phyloP scores from a whole-genome alignment of 371 early-diverging fungal genomes.

The Apophysomyces elegans region DNA sequence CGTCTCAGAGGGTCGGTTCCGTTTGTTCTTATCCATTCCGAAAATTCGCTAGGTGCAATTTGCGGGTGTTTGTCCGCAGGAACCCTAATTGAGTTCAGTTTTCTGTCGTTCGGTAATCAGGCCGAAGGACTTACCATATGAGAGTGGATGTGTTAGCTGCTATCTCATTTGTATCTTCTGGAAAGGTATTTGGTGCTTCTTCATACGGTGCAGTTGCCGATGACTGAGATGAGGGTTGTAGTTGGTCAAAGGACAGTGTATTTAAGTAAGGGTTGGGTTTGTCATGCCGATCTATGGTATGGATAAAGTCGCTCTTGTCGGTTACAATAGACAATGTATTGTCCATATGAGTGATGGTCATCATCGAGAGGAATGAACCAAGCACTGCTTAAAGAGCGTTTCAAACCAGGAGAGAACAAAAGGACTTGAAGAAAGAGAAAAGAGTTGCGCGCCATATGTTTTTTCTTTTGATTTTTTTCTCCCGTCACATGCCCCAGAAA shows the following conservation, averaged over 20 bases:
- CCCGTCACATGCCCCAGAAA: slow-evolving; percentile 8
- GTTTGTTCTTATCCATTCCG: slow-evolving; percentile 25
- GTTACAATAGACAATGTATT: background rate
- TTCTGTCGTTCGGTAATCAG: background rate
- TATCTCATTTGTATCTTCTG: background rate
- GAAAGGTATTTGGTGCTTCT: background rate
- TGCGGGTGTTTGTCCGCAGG: slow-evolving; percentile 34
- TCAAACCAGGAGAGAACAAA: slow-evolving; percentile 6
- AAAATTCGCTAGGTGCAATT: slow-evolving; percentile 34
- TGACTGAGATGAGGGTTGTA: slow-evolving; percentile 6
- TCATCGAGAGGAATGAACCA: background rate
- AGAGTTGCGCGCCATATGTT: slow-evolving; percentile 3
- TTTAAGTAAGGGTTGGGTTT: background rate
- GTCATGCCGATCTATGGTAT: background rate
- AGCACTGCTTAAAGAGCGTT: background rate
- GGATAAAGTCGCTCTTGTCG: background rate
- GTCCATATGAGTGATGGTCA: slow-evolving; percentile 1
- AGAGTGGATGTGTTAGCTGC: background rate
- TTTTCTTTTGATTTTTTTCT: background rate
- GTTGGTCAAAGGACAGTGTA: background rate
- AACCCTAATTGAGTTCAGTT: slow-evolving; percentile 19
- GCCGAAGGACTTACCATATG: background rate
- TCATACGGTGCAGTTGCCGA: background rate
- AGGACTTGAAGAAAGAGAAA: slow-evolving; percentile 1
- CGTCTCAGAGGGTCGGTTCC: slow-evolving; percentile 13